Evolutionary conservation across 495 filamentous ascomycete species (phyloP).

Genomic region (Talaromyces nanjingensis): DNA sequence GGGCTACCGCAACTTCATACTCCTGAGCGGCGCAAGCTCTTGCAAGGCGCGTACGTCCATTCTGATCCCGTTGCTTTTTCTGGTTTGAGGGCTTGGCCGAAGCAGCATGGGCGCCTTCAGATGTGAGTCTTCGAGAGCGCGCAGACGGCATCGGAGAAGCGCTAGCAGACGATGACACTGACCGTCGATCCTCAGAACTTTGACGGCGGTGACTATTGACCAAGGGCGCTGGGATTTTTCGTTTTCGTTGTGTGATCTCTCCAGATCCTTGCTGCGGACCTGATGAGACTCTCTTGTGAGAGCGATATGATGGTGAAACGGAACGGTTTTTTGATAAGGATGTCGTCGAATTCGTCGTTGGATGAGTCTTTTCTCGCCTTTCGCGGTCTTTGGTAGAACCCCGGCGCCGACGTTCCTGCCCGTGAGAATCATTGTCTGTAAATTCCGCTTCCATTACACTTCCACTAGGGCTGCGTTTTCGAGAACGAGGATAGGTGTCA

Average conservation of each 20-base stretch:
- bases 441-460: constrained; percentile 27
- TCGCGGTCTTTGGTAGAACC: constrained; percentile 18
- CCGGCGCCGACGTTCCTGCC: constrained; percentile 17
- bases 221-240: constrained; percentile 45
- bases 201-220: constrained; percentile 37
- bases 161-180: constrained; percentile 67
- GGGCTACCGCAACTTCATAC: constrained; percentile 58
- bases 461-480: constrained; percentile 39
- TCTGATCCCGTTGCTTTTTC: constrained; percentile 79
- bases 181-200: constrained; percentile 58
- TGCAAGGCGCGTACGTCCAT: constrained; percentile 78
- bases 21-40: constrained; percentile 74
- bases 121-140: constrained; percentile 55
- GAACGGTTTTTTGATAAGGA: constrained; percentile 48
- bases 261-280: constrained; percentile 42
- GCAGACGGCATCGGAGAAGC: constrained; percentile 59
- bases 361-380: constrained; percentile 13
- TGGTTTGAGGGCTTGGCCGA: constrained; percentile 60
- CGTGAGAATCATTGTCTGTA: constrained; percentile 16
- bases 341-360: constrained; percentile 27
- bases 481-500: constrained; percentile 11
- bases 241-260: constrained; percentile 24
- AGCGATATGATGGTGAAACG: constrained; percentile 50
- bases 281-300: constrained; percentile 57
- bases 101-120: constrained; percentile 50